Evolutionary conservation across 2,329 filamentous ascomycete species (phyloP).

Genomic region (Monilinia polystroma): DNA sequence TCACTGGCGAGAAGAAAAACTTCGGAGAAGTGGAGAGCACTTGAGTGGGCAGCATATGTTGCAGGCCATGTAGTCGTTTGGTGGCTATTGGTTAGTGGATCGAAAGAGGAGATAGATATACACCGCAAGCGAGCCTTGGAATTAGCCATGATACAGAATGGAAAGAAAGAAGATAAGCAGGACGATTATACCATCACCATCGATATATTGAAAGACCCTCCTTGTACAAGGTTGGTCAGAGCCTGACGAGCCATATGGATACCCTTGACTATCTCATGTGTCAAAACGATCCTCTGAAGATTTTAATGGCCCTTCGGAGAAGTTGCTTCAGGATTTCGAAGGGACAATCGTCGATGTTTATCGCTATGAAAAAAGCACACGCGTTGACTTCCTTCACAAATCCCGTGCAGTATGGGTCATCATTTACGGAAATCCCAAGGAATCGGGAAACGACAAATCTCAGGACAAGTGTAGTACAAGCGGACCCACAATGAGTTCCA

Average conservation of each 20-base stretch:
- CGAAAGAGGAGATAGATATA: neutral
- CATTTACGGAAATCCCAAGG: neutral
- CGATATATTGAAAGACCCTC: neutral
- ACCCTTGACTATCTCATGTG: neutral
- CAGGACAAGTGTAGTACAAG: neutral
- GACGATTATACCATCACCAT: neutral
- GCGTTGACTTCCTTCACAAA: conserved; percentile 1
- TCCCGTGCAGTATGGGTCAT: neutral
- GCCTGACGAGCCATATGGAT: neutral
- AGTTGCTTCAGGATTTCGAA: neutral
- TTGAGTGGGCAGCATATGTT: neutral
- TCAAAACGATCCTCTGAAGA: neutral
- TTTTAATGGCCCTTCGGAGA: neutral
- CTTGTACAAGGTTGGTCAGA: neutral
- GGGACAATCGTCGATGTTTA: neutral
- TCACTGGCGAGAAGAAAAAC: neutral
- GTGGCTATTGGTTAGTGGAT: neutral
- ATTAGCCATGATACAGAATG: neutral
- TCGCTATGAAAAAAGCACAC: neutral
- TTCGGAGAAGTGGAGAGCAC: neutral
- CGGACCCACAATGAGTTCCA: neutral
- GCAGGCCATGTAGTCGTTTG: neutral
- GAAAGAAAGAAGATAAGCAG: neutral
- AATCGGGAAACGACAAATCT: neutral
- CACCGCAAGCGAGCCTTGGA: neutral